These are phyloP conservation scores for Colletotrichum viniferum DNA, from an alignment of 2,329 filamentous ascomycete genomes.

Conservation along the genomic window DNA sequence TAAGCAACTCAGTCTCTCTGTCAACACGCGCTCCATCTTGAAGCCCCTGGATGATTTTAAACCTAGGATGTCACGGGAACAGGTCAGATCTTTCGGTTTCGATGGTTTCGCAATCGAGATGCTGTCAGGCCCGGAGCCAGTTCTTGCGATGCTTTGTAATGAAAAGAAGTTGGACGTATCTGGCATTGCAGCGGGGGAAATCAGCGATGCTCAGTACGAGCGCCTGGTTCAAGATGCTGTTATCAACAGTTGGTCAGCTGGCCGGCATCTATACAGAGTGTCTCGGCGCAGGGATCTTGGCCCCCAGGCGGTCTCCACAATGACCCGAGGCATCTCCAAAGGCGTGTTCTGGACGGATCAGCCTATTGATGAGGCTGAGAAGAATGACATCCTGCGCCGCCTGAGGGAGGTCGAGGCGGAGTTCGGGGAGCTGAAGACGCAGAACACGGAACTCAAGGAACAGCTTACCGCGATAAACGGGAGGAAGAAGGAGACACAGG, in stretches of 20 bases:
- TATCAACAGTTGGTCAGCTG: conserved; percentile 74
- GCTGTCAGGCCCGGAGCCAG: conserved; percentile 78
- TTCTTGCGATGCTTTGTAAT: conserved; percentile 87
- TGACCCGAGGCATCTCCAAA: conserved; percentile 61
- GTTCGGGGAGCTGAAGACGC: conserved; percentile 43
- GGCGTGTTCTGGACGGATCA: conserved; percentile 79
- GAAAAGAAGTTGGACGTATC: conserved; percentile 72
- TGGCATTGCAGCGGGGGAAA: conserved; percentile 66
- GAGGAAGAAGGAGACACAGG: conserved; percentile 24
- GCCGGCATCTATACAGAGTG: conserved; percentile 66
- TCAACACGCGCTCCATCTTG: conserved; percentile 71
- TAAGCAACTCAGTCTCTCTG: conserved; percentile 66
- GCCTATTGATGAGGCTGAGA: conserved; percentile 71
- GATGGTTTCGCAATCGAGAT: conserved; percentile 82
- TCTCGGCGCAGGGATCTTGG: conserved; percentile 82
- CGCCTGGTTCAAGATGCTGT: conserved; percentile 60
- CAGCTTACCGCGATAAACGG: conserved; percentile 37
- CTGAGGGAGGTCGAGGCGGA: conserved; percentile 50
- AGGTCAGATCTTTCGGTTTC: conserved; percentile 67
- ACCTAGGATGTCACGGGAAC: conserved; percentile 56
- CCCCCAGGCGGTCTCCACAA: conserved; percentile 71
- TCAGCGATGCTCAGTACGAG: conserved; percentile 72
- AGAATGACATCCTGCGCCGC: conserved; percentile 61
- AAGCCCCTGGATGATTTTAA: conserved; percentile 59
- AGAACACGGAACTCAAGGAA: conserved; percentile 44